Conservation (phyloP, 306 rosid species). For the Rubus parviflorus region DNA sequence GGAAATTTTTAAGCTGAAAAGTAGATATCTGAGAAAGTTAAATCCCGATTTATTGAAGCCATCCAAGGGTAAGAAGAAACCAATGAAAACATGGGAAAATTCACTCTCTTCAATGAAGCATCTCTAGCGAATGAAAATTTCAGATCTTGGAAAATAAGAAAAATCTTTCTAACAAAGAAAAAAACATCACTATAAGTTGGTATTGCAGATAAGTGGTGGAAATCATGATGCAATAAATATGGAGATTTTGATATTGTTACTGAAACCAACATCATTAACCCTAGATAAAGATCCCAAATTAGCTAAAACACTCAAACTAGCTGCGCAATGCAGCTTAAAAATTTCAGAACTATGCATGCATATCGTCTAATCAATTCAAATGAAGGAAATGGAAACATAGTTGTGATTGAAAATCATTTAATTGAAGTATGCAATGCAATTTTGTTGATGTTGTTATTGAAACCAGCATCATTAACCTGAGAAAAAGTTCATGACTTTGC, state of each 20-base stretch:
- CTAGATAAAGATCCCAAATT: background rate
- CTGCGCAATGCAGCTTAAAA: background rate
- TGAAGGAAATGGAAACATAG: background rate
- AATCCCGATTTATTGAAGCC: background rate
- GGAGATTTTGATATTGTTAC: background rate
- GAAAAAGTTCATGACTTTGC: constrained; percentile 1
- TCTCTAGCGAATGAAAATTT: background rate
- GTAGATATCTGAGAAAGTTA: background rate
- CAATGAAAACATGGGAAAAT: background rate
- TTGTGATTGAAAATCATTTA: background rate
- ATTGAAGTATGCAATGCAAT: background rate
- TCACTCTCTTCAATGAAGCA: background rate
- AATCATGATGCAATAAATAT: constrained; percentile 2
- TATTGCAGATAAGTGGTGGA: background rate
- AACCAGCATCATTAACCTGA: background rate
- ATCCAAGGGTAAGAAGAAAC: background rate
- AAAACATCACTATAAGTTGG: background rate
- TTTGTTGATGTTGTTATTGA: background rate
- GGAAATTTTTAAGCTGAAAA: background rate
- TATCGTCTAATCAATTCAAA: constrained; percentile 4
- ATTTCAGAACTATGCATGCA: background rate
- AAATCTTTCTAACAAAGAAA: background rate
- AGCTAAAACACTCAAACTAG: background rate
- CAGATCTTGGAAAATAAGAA: background rate
- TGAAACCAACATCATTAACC: background rate